Evolutionary conservation across 371 early-diverging fungal genomes (phyloP), one percentile per base, ranked within the genome.

Genomic region (Fennellomyces sp.): DNA sequence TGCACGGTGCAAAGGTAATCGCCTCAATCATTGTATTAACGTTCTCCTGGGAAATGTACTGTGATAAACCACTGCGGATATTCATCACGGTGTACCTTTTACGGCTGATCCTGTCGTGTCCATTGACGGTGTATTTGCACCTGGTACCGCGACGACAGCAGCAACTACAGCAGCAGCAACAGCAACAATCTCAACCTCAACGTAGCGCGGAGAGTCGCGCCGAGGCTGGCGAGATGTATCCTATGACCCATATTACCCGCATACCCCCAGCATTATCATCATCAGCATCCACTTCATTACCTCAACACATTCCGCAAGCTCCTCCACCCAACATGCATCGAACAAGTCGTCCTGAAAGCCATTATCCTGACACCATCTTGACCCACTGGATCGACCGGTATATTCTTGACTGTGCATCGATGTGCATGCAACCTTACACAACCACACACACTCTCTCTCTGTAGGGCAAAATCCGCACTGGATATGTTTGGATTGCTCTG

Each of bases 401-500:
- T 45, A 11, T 45, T 45, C 45, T 21, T 13, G n/a, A 39, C 21
- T 0, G 15, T 19, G 19, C n/a, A n/a, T n/a, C n/a, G n/a, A n/a
- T n/a, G n/a, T n/a, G n/a, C n/a, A n/a, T n/a, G n/a, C n/a, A n/a
- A n/a, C n/a, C n/a, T n/a, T n/a, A n/a, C n/a, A n/a, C n/a, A n/a
- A n/a, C n/a, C 41, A 41, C 11, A 41, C 41, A 11, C 41, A 41
- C n/a, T n/a, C n/a, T n/a, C 25, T 30, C 4, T 38, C 36, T 12
- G 59, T 53, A 69, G 72, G 49, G 72, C 72, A n/a, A 75, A 80
- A 61, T 82, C 84, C 17, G 63, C 85, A 49, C 63, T 91, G 52
- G 86, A 87, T 64, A 56, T 89, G 15, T 76, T 85, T 73, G 86
- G 83, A 8, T 80, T 86, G 2, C 73, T 87, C 38, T 77, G 90